Evolutionary conservation across 2,329 filamentous ascomycete species (phyloP).

Genomic region (Orbilia oligospora): DNA sequence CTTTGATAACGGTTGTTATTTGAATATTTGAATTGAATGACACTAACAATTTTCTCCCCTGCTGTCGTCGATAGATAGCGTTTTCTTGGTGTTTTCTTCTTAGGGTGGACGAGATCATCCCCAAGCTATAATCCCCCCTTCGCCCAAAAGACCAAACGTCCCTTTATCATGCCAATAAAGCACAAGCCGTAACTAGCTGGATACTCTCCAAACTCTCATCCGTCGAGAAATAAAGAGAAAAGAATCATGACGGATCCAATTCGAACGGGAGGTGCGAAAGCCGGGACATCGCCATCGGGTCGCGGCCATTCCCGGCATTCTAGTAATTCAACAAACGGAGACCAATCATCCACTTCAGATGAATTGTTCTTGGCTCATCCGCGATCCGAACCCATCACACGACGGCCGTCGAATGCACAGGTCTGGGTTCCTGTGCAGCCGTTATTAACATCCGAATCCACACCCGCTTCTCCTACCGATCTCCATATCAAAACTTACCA

Average conservation of each 20-base stretch:
- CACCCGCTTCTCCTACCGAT: constrained; percentile 52
- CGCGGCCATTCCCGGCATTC: constrained; percentile 60
- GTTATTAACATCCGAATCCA: constrained; percentile 55
- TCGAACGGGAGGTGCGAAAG: constrained; percentile 42
- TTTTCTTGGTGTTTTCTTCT: constrained; percentile 7
- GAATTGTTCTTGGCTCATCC: constrained; percentile 35
- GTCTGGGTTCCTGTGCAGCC: constrained; percentile 59
- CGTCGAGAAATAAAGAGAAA: constrained; percentile 40
- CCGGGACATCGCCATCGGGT: constrained; percentile 58
- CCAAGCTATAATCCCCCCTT: background rate
- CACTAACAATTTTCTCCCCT: constrained; percentile 31
- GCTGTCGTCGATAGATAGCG: background rate
- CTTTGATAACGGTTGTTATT: constrained; percentile 9
- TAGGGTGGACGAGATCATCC: constrained; percentile 24
- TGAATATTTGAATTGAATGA: constrained; percentile 26
- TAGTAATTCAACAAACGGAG: constrained; percentile 57
- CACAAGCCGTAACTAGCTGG: constrained; percentile 60
- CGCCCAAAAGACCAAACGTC: constrained; percentile 2
- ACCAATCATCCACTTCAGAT: constrained; percentile 52
- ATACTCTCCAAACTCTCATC: constrained; percentile 52
- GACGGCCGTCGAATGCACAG: constrained; percentile 57
- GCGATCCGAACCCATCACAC: constrained; percentile 61
- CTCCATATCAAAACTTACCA: constrained; percentile 59
- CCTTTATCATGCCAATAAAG: constrained; percentile 61
- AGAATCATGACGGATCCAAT: constrained; percentile 37